Conservation (phyloP, 2,329 filamentous ascomycete species). For the Sporothrix mexicana region DNA sequence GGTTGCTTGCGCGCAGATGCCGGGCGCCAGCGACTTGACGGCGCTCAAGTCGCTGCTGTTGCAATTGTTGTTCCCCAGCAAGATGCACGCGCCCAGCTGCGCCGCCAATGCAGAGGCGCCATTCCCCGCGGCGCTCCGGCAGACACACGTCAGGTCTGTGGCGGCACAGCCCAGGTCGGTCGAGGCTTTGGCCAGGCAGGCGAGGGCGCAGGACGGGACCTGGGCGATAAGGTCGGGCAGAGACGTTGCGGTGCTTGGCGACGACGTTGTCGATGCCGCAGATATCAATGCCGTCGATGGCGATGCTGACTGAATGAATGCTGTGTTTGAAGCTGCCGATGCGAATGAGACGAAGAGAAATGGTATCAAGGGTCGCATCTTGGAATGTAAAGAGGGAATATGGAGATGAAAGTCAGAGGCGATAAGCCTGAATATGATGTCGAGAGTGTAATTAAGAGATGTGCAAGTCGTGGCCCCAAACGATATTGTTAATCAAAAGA, state of each 20-base stretch:
- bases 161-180: conserved; percentile 37
- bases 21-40: conserved; percentile 29
- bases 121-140: conserved; percentile 34
- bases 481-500: too few species aligned
- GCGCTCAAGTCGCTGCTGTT: conserved; percentile 24
- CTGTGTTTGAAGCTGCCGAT: not conserved
- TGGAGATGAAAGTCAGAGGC: not conserved
- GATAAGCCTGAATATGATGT: not conserved
- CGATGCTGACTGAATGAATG: not conserved
- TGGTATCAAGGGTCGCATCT: conserved; percentile 6
- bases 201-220: conserved; percentile 41
- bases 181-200: conserved; percentile 39
- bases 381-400: not conserved
- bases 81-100: conserved; percentile 37
- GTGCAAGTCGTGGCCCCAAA: too few species aligned
- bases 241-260: conserved; percentile 18
- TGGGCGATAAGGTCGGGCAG: conserved; percentile 39
- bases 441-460: too few species aligned
- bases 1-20: conserved; percentile 35
- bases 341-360: not conserved
- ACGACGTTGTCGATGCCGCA: not conserved
- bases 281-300: not conserved
- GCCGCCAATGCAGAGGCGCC: conserved; percentile 31
- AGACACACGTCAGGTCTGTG: conserved; percentile 41
- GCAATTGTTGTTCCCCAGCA: conserved; percentile 33